Base-by-base conservation (phyloP, 2,329 filamentous ascomycete genomes). In the Microcera coccophila region DNA sequence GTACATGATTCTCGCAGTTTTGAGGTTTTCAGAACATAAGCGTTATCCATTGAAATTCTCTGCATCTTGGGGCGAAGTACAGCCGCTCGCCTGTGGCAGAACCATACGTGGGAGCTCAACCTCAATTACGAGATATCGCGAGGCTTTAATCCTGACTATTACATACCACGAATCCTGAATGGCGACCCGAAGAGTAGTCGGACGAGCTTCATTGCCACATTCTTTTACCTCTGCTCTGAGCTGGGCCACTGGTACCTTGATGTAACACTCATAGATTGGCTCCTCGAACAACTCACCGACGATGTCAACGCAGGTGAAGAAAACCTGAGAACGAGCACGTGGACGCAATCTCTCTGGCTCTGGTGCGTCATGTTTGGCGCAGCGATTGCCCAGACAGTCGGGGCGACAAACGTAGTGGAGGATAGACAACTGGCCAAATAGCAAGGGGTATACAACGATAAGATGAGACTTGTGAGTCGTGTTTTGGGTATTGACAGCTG, bases 361-460 rank as follows among this genome's bases (percentile, higher is more conserved):
- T 73, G 70, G 67, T 69, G 68, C 17, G 66, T 70, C 34, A 63
- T 72, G 57, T 71, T 73, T 44, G 69, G 69, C 32, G 69, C 69
- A 9, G 69, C 68, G 26, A 64, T 66, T 34, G 67, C 67, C 32
- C 60, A 58, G 38, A 58, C 66, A n/a, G 67, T 64, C 12, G 62
- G 61, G 41, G 57, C 64, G 17, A 58, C 57, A 35, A 68, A 64
- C 31, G 48, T 54, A 3, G 52, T 61, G 12, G 68, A 71, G 41
- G 58, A 58, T 42, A 59, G 56, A 43, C 68, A 71, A 45, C 60
- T 71, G 47, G 60, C 60, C 28, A 62, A 59, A 49, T 63, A 66
- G 57, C 60, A 57, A 44, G 62, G 62, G 29, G 50, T 64, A 29
- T 72, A 71, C 47, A 58, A 67, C 35, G 62, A 63, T 20, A 72